Conservation (phyloP, 2,329 filamentous ascomycete species). For the Fusarium nelsonii region DNA sequence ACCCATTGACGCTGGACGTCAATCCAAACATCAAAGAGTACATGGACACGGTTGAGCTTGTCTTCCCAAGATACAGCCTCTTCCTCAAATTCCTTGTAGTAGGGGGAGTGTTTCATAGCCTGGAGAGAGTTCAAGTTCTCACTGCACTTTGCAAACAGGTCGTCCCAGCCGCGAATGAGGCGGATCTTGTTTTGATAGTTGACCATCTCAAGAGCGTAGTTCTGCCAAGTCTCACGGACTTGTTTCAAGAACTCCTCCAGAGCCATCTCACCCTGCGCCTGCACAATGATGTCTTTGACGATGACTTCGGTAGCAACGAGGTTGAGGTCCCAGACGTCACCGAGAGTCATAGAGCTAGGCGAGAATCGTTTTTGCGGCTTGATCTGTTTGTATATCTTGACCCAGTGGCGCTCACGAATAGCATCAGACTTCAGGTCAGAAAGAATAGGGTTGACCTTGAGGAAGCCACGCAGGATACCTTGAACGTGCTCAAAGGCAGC, state of each 20-base stretch:
- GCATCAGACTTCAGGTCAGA: slow-evolving; percentile 96
- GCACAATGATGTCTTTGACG: slow-evolving; percentile 92
- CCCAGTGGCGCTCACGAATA: slow-evolving; percentile 95
- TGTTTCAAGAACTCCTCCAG: slow-evolving; percentile 97
- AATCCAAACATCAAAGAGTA: slow-evolving; percentile 99
- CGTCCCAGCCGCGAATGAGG: slow-evolving; percentile 97
- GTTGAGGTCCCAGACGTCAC: slow-evolving; percentile 98
- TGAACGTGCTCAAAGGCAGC: slow-evolving; percentile 99
- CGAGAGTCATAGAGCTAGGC: slow-evolving; percentile 93
- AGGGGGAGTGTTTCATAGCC: slow-evolving; percentile 98
- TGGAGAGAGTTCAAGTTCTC: slow-evolving; percentile 98
- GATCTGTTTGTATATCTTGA: slow-evolving; percentile 96
- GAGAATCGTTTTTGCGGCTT: slow-evolving; percentile 95
- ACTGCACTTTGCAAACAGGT: slow-evolving; percentile 97
- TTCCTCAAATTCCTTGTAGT: slow-evolving; percentile 99
- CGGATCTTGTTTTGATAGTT: slow-evolving; percentile 98
- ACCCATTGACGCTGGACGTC: slow-evolving; percentile 99
- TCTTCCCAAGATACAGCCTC: slow-evolving; percentile 98
- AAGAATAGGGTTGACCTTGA: slow-evolving; percentile 91
- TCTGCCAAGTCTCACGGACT: slow-evolving; percentile 96
- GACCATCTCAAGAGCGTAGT: slow-evolving; percentile 92
- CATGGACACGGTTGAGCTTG: slow-evolving; percentile 95
- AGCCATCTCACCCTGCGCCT: slow-evolving; percentile 98
- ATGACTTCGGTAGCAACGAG: slow-evolving; percentile 86
- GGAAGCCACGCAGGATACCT: slow-evolving; percentile 84